Percentiles rank a stretch among this genome's conserved stretches.
Conservation (phyloP, 1,139 yeast species). For the Blastobotrys illinoisensis region DNA sequence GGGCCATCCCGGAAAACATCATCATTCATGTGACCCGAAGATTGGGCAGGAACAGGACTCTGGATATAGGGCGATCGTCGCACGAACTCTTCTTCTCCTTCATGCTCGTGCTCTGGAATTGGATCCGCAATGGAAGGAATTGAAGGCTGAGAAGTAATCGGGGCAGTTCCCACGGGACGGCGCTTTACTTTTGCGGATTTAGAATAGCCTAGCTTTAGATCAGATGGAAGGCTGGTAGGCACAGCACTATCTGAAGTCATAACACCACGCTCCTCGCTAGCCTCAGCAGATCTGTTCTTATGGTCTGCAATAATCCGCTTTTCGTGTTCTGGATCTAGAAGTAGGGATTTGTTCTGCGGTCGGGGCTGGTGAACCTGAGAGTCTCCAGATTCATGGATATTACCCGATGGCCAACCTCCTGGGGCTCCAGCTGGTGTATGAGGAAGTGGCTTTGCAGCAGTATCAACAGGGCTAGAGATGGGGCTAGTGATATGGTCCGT, state of each 20-base stretch:
- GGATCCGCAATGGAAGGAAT: background rate
- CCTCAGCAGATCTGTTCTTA: background rate
- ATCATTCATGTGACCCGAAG: background rate
- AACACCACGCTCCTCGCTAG: background rate
- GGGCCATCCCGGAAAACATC: background rate
- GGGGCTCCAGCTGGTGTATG: background rate
- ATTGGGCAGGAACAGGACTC: background rate
- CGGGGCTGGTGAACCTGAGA: background rate
- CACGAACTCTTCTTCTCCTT: background rate
- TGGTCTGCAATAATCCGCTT: background rate
- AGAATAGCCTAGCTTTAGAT: background rate
- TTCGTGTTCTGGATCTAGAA: background rate
- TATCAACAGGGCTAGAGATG: background rate
- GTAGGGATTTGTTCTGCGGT: background rate
- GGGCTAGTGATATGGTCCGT: background rate
- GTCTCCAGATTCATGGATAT: background rate
- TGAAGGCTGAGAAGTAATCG: background rate
- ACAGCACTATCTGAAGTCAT: background rate
- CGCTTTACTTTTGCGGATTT: constrained; percentile 15
- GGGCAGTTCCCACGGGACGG: constrained; percentile 16
- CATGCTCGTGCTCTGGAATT: constrained; percentile 1
- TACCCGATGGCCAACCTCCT: background rate
- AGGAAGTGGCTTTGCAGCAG: background rate
- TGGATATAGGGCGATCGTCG: background rate
- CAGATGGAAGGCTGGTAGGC: background rate